Percentiles rank a stretch among this genome's conserved stretches.
Evolutionary conservation across 2,329 filamentous ascomycete genomes (phyloP).

Genomic region (Paradendryphiella salina): DNA sequence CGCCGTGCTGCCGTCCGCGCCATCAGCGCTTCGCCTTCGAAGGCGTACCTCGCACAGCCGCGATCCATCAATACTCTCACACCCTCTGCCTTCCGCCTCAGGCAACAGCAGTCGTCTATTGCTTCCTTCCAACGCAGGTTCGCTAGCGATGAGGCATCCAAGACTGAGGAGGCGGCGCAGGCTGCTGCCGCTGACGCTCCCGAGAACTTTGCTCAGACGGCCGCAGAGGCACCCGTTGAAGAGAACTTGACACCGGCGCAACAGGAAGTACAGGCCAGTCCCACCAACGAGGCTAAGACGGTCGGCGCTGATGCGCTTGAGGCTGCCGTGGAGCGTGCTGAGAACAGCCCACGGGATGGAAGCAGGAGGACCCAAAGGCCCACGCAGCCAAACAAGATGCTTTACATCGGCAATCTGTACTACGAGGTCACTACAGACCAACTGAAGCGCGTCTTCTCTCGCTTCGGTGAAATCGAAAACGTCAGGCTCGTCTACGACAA

Average conservation of each 20-base stretch:
- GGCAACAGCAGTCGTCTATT: constrained; percentile 47
- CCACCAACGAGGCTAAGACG: constrained; percentile 34
- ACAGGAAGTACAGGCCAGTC: constrained; percentile 28
- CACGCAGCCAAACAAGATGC: constrained; percentile 40
- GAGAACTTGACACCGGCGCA: constrained; percentile 38
- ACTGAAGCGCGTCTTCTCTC: constrained; percentile 61
- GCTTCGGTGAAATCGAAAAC: constrained; percentile 60
- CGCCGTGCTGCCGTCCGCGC: constrained; percentile 62
- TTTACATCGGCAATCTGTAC: constrained; percentile 72
- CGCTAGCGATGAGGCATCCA: constrained; percentile 53
- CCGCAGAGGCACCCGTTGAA: constrained; percentile 41
- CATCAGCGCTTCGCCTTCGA: constrained; percentile 53
- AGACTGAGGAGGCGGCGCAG: constrained; percentile 45
- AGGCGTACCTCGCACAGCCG: constrained; percentile 50
- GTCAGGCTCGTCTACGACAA: constrained; percentile 63
- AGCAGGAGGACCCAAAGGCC: neutral
- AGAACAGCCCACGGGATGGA: neutral
- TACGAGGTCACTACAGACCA: constrained; percentile 68
- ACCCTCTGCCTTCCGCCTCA: constrained; percentile 35
- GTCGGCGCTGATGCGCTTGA: constrained; percentile 33
- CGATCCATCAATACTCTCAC: constrained; percentile 43
- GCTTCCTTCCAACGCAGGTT: constrained; percentile 53
- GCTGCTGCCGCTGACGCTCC: constrained; percentile 30
- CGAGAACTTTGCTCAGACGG: constrained; percentile 44
- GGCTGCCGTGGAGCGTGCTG: constrained; percentile 6